Conservation (phyloP, 257 asterid genomes). For the Capsicum baccatum region DNA sequence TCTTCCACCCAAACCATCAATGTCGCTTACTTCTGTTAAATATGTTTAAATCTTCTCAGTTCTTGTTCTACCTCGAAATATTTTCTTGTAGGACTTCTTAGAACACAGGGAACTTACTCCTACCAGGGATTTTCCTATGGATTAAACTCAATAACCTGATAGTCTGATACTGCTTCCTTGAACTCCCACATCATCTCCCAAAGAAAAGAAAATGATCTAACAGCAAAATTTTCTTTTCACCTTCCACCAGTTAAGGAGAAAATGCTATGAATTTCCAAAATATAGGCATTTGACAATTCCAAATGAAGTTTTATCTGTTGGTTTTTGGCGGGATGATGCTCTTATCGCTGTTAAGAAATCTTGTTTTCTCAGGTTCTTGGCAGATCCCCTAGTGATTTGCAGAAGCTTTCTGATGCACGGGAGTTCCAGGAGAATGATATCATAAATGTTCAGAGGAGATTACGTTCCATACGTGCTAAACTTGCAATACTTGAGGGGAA, state of each 20-base stretch:
- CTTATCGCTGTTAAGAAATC: neutral
- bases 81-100: neutral
- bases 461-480: constrained; percentile 76
- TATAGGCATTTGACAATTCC: neutral
- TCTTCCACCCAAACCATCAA: neutral
- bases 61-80: constrained; percentile 8
- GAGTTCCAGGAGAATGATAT: constrained; percentile 86
- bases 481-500: constrained; percentile 83
- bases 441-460: constrained; percentile 63
- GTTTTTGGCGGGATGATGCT: neutral
- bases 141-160: neutral
- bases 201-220: constrained; percentile 4
- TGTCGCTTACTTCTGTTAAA: neutral
- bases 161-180: neutral
- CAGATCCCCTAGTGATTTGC: constrained; percentile 46
- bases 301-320: neutral
- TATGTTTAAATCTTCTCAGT: neutral
- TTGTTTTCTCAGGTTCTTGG: constrained; percentile 52
- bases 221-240: neutral
- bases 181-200: neutral
- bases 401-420: constrained; percentile 68
- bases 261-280: neutral
- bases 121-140: neutral
- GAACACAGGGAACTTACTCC: neutral
- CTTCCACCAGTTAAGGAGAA: constrained; percentile 1